Evolutionary conservation across 2,329 filamentous ascomycete species (phyloP).

Genomic region (Furcasterigmium furcatum): DNA sequence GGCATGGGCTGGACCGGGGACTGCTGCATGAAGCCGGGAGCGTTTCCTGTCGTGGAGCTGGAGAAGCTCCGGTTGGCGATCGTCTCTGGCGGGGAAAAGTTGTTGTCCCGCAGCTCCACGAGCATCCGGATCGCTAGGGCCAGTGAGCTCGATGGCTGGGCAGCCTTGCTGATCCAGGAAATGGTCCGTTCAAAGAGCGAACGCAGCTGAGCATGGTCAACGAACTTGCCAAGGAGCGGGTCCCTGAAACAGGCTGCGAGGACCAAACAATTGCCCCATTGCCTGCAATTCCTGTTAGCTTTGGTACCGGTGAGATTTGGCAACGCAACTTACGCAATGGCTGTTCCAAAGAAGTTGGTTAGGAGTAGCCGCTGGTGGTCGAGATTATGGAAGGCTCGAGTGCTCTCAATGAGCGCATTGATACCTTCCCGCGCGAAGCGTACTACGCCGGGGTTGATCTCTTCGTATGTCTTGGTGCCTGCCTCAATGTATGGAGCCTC

Average conservation of each 20-base stretch:
- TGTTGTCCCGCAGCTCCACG: conserved; percentile 44
- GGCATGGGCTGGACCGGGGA: neutral
- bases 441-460: conserved; percentile 43
- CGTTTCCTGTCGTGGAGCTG: conserved; percentile 25
- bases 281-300: conserved; percentile 47
- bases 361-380: conserved; percentile 69
- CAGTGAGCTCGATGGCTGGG: conserved; percentile 73
- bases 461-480: conserved; percentile 26
- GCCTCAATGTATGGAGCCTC: conserved; percentile 30
- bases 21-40: neutral
- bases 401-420: conserved; percentile 77
- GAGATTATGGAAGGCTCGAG: conserved; percentile 71
- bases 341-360: conserved; percentile 94
- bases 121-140: conserved; percentile 73
- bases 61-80: conserved; percentile 37
- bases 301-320: neutral
- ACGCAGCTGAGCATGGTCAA: conserved; percentile 54
- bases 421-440: conserved; percentile 61
- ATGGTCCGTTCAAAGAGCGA: conserved; percentile 71
- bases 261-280: conserved; percentile 97
- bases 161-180: conserved; percentile 66
- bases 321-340: conserved; percentile 77
- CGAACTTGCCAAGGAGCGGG: conserved; percentile 52
- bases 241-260: conserved; percentile 78
- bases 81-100: conserved; percentile 29